Evolutionary conservation across 305 asterid genomes (phyloP).

Genomic region (Fraxinus baroniana): DNA sequence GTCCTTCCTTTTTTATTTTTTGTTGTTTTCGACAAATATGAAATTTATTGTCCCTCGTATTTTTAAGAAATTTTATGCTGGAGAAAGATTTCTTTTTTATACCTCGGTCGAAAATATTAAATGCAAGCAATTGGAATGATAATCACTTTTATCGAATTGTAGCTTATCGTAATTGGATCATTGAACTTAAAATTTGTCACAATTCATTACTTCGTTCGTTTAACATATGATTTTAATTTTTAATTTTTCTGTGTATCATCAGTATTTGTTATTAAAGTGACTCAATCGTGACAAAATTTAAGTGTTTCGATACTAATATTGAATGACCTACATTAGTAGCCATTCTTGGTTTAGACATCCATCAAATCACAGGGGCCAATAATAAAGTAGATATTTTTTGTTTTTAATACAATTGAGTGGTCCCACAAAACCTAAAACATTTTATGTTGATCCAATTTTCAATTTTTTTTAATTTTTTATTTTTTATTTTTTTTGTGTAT

Average conservation of each 20-base stretch:
- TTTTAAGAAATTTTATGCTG: neutral
- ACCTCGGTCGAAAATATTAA: neutral
- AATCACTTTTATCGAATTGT: neutral
- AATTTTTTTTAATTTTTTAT: no score
- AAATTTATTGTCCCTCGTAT: neutral
- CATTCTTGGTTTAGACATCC: neutral
- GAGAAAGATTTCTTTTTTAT: neutral
- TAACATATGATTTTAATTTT: neutral
- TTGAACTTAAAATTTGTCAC: neutral
- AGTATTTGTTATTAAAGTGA: neutral
- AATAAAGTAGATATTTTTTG: slow-evolving; percentile 1
- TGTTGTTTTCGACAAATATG: neutral
- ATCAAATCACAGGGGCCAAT: slow-evolving; percentile 14
- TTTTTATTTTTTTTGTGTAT: neutral
- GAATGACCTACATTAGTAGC: neutral
- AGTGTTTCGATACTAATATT: neutral
- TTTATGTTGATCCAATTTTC: neutral
- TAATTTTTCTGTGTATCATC: neutral
- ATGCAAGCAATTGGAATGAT: neutral
- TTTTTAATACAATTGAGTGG: slow-evolving; percentile 19
- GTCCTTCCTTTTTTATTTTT: neutral
- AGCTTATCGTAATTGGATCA: neutral
- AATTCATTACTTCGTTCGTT: neutral
- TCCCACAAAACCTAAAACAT: neutral
- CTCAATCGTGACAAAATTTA: neutral